Evolutionary conservation across 129 eudicot genomes (phyloP), one percentile per base, ranked within the genome.

Genomic region (carrot (Daucus carota)): DNA sequence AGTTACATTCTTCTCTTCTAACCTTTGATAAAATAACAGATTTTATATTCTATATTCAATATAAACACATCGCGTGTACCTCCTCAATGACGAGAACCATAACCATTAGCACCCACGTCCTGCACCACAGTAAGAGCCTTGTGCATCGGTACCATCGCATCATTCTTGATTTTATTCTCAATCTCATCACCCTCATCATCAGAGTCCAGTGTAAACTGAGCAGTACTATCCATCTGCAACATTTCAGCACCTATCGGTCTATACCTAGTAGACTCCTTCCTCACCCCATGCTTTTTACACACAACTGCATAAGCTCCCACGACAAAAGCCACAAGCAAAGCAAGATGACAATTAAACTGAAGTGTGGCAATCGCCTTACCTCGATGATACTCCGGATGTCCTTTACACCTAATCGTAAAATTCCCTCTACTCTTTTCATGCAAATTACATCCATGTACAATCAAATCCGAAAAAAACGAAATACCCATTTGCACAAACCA

Each of bases 401-500:
- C 97, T 54, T 86, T 91, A 78, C 98, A 94, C 74, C 83, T 86
- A 17, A 94, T 81, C 0, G 97, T 94, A 44, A 68, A 94, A 81
- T 94, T 94, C 42, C 98, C 98, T 80, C 93, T 81, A 79, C 98
- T 94, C 80, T 80, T 94, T 6, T 66, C 86, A 24, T 75, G 80
- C 82, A 89, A 79, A 70, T 46, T 75, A 78, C 98, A 94, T 16
- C 97, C 97, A 34, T 87, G 78, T 1, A 88, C 86, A 11, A 91
- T 86, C 81, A 72, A 79, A 74, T 47, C 77, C 24, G 93, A 85
- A 80, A 80, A 89, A 76, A 94, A 94, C 9, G 97, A 89, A 62
- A 94, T 48, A 41, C 98, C 98, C 98, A 94, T 94, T 72, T 94
- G 98, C 28, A 89, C 78, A 81, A 90, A 83, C 98, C 98, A 94